phyloP scores from a whole-genome alignment of 768 basidiomycete genomes.

The Leccinum subtestaceum region DNA sequence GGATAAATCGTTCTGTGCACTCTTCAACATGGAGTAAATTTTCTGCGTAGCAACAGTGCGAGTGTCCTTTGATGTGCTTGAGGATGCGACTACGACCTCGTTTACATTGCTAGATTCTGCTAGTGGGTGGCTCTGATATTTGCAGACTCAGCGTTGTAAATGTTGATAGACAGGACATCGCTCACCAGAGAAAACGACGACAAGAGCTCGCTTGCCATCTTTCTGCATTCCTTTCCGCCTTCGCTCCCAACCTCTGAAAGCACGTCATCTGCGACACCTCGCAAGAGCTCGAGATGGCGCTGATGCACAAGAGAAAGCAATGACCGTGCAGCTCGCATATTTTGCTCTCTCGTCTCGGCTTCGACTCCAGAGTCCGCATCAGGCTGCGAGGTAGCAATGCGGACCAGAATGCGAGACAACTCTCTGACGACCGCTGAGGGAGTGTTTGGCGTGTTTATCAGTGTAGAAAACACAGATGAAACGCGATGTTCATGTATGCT shows the following conservation, averaged over 20 bases:
- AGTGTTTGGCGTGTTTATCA: conserved; percentile 28
- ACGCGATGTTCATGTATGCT: conserved; percentile 34
- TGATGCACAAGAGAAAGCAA: conserved; percentile 64
- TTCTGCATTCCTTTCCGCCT: conserved; percentile 35
- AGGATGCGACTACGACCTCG: conserved; percentile 51
- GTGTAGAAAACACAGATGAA: conserved; percentile 26
- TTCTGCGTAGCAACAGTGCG: conserved; percentile 59
- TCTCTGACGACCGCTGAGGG: conserved; percentile 22
- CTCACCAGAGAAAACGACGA: conserved; percentile 58
- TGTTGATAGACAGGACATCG: not conserved
- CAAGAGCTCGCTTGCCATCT: conserved; percentile 51
- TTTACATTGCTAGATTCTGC: conserved; percentile 36
- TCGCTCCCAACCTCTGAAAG: conserved; percentile 25
- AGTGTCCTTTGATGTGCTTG: conserved; percentile 57
- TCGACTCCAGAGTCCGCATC: conserved; percentile 1
- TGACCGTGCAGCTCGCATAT: conserved; percentile 18
- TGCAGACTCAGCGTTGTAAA: not conserved
- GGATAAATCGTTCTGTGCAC: conserved; percentile 21
- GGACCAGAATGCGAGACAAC: conserved; percentile 24
- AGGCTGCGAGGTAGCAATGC: conserved; percentile 10
- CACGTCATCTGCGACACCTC: conserved; percentile 38
- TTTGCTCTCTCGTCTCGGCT: conserved; percentile 8
- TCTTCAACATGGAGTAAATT: conserved; percentile 43
- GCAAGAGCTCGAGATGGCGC: conserved; percentile 54
- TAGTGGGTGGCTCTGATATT: conserved; percentile 20